Conservation (phyloP, 805 yeast genomes). For the Candida namnaoensis region DNA sequence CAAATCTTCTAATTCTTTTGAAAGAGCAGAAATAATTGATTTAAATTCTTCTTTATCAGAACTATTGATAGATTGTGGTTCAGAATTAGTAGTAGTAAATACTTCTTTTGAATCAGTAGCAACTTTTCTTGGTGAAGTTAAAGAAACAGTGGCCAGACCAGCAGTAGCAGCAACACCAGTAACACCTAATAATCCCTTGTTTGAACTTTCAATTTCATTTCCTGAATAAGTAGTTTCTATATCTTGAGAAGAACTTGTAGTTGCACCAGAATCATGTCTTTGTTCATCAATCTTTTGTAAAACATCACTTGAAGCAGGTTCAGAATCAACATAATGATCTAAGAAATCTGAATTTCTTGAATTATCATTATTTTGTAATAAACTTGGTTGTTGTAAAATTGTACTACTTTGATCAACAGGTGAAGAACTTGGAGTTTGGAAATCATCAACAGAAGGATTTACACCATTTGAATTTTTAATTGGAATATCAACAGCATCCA, state of each 20-base stretch:
- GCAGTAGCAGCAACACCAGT: conserved; percentile 1
- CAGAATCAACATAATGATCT: conserved; percentile 16
- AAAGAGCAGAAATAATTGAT: conserved; percentile 20
- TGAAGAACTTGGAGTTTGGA: conserved; percentile 7
- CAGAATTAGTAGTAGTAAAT: conserved; percentile 21
- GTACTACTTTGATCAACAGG: neutral
- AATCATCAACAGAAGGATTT: conserved; percentile 1
- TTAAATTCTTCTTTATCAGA: conserved; percentile 17
- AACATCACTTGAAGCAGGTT: conserved; percentile 8
- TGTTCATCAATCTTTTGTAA: neutral
- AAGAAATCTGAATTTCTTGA: conserved; percentile 19
- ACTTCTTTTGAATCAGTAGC: conserved; percentile 13
- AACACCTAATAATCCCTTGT: neutral
- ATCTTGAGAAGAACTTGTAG: conserved; percentile 3
- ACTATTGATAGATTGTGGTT: conserved; percentile 9
- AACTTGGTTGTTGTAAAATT: neutral
- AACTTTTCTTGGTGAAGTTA: neutral
- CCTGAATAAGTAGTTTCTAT: neutral
- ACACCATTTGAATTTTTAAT: neutral
- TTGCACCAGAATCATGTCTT: conserved; percentile 1
- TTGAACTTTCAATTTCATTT: conserved; percentile 1
- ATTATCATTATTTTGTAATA: neutral
- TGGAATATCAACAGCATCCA: neutral
- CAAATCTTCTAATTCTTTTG: conserved; percentile 26
- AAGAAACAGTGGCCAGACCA: conserved; percentile 10